Conservation (phyloP, 129 eudicot species). For the Deinandra increscens region DNA sequence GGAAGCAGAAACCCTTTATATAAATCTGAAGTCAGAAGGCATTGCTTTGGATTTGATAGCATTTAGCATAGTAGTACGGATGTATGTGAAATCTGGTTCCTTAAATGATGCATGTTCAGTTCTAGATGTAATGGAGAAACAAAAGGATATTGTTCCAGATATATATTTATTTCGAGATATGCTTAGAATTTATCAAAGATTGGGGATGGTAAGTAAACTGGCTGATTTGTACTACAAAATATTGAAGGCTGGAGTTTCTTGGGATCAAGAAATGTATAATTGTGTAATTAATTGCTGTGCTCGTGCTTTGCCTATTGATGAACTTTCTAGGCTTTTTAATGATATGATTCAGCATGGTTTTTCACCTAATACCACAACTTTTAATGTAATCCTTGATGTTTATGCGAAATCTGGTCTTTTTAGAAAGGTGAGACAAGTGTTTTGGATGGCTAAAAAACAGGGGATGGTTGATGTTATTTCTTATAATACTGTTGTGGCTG, state of each 20-base stretch:
- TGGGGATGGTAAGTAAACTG: constrained; percentile 64
- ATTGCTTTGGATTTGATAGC: constrained; percentile 69
- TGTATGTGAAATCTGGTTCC: constrained; percentile 74
- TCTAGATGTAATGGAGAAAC: constrained; percentile 60
- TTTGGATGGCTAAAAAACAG: constrained; percentile 73
- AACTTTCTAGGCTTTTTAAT: constrained; percentile 78
- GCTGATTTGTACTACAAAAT: constrained; percentile 72
- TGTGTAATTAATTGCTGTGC: constrained; percentile 95
- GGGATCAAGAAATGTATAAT: constrained; percentile 97
- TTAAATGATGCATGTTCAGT: constrained; percentile 65
- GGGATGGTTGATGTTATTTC: constrained; percentile 68
- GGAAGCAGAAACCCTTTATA: constrained; percentile 68
- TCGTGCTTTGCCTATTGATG: constrained; percentile 83
- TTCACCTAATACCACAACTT: constrained; percentile 63
- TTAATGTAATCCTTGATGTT: constrained; percentile 76
- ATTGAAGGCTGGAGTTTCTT: constrained; percentile 53
- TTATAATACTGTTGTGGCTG: constrained; percentile 82
- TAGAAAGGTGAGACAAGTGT: constrained; percentile 62
- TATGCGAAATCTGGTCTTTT: constrained; percentile 74
- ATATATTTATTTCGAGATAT: constrained; percentile 78
- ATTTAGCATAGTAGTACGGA: constrained; percentile 67
- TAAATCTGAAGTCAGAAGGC: constrained; percentile 48
- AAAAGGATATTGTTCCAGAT: constrained; percentile 68
- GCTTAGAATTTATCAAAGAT: constrained; percentile 77
- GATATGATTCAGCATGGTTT: constrained; percentile 79